phyloP scores from a whole-genome alignment of 352 stramenopile species.

The Phytophthora niederhauseri region DNA sequence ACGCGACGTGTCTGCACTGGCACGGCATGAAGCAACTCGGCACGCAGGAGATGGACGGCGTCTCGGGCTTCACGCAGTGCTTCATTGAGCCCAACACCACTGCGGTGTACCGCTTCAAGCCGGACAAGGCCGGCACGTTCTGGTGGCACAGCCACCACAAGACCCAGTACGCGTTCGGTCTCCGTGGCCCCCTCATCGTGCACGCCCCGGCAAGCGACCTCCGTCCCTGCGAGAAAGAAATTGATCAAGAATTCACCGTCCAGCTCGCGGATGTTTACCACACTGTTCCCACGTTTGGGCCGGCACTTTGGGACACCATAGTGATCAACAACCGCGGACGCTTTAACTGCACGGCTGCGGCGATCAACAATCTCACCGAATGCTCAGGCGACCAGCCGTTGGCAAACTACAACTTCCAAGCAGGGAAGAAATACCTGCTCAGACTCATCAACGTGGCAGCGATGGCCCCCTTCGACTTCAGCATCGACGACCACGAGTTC shows the following conservation, averaged over 20 bases:
- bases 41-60: background rate
- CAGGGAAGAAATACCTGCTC: slow-evolving; percentile 30
- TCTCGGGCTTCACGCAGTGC: background rate
- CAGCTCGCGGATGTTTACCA: slow-evolving; percentile 42
- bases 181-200: slow-evolving; percentile 40
- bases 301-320: slow-evolving; percentile 33
- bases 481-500: slow-evolving; percentile 42
- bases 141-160: slow-evolving; percentile 48
- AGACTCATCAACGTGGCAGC: slow-evolving; percentile 39
- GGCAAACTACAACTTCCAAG: slow-evolving; percentile 26
- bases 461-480: slow-evolving; percentile 40
- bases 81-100: slow-evolving; percentile 16
- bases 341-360: slow-evolving; percentile 36
- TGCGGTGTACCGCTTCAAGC: slow-evolving; percentile 39
- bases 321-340: slow-evolving; percentile 42
- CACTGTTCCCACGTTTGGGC: slow-evolving; percentile 4
- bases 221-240: slow-evolving; percentile 18
- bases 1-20: background rate
- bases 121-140: slow-evolving; percentile 33
- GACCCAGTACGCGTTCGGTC: slow-evolving; percentile 38
- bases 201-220: slow-evolving; percentile 23
- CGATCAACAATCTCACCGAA: slow-evolving; percentile 17
- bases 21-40: background rate
- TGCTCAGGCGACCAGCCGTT: slow-evolving; percentile 22
- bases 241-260: slow-evolving; percentile 33